Base-by-base conservation (phyloP, 768 basidiomycete genomes). In the Termitomyces sp. region DNA sequence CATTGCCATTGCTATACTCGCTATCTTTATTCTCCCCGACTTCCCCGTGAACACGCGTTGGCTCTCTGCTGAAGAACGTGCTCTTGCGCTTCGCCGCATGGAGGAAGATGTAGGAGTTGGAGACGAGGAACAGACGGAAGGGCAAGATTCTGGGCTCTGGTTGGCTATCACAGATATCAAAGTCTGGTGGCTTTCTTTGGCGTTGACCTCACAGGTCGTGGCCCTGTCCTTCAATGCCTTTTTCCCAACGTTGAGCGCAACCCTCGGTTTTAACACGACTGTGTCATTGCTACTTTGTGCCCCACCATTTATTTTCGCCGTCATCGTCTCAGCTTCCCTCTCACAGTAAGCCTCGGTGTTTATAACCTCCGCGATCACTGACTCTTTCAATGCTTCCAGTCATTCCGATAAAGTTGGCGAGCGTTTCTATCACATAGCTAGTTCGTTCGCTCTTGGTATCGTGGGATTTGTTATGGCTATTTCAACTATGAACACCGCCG, bases 391-490 rank as follows among this genome's bases (percentile, higher is more conserved):
- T 52, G 22, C 63, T 39, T 47, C 9, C 49, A 84, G 87, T 60
- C 88, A 88, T 72, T 90, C 93, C 0, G 93, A 95, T 72, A 73
- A 72, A 59, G 74, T 68, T 13, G 81, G 80, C 27, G 91, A 95
- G 66, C 85, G 91, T 47, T 91, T 82, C 75, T 81, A 76, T 67
- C 89, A 93, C 70, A 84, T 85, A 55, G 70, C 74, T 1, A 48
- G 71, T 13, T 78, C 89, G 1, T 69, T 89, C 37, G 56, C 72
- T 24, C 53, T 86, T 18, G 90, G 89, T 14, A 78, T 90, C 33
- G 57, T 89, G 14, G 91, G 89, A 2, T 92, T 89, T 69, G 61
- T 83, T 48, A 79, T 91, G 40, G 81, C 88, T 1, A 79, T 84
- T 56, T 76, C 79, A 7, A 89, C 86, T 1, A 82, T 85, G 81